These are phyloP conservation scores for Pichia sp. DNA, from an alignment of 1,139 yeast species.

Conservation along the genomic window DNA sequence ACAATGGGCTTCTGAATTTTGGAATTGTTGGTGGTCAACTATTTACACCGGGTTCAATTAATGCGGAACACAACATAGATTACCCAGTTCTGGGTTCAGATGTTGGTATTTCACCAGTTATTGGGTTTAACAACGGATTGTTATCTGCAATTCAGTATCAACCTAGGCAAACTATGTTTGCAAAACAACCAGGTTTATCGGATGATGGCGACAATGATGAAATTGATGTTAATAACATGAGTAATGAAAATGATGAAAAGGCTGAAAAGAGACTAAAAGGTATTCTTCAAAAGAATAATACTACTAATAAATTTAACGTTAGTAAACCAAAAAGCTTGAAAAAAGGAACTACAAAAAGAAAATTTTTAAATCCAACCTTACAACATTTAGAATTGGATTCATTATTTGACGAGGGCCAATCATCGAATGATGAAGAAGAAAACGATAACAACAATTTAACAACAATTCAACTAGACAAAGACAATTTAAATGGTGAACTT, in stretches of 20 bases:
- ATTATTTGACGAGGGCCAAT: slow-evolving; percentile 11
- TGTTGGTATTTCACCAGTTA: slow-evolving; percentile 14
- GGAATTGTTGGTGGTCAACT: slow-evolving; percentile 10
- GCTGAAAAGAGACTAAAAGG: slow-evolving; percentile 2
- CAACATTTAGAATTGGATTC: slow-evolving; percentile 17
- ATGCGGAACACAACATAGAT: slow-evolving; percentile 8
- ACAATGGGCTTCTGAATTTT: slow-evolving; percentile 5
- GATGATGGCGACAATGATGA: background rate
- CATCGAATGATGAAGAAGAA: slow-evolving; percentile 1
- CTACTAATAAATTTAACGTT: slow-evolving; percentile 2
- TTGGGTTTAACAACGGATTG: slow-evolving; percentile 17
- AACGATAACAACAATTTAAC: background rate
- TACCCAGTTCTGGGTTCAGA: slow-evolving; percentile 7
- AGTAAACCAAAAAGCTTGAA: background rate
- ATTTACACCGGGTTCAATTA: slow-evolving; percentile 14
- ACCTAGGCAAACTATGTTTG: background rate
- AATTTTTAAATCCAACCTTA: slow-evolving; percentile 18
- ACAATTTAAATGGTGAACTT: background rate
- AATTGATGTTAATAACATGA: background rate
- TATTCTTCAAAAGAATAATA: slow-evolving; percentile 4
- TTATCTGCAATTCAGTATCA: slow-evolving; percentile 13
- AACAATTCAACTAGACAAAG: background rate
- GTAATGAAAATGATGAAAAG: background rate
- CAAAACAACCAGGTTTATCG: background rate
- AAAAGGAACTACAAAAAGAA: background rate